Conservation (phyloP, 2,329 filamentous ascomycete species). For the Phialemoniopsis sp. region DNA sequence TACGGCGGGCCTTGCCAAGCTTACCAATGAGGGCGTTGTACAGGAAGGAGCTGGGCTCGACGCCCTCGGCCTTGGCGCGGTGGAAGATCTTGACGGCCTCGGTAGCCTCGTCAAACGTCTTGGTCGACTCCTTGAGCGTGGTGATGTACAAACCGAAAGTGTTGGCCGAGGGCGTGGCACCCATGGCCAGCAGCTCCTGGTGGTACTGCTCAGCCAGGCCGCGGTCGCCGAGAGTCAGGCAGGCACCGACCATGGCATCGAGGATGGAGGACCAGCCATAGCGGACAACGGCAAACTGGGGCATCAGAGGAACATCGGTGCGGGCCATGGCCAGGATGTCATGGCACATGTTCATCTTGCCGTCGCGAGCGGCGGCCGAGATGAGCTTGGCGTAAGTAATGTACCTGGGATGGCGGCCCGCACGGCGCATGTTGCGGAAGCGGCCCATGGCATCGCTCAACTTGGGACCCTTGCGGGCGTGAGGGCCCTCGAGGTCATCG, state of each 20-base stretch:
- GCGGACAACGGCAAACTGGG: conserved; percentile 80
- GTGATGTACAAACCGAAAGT: conserved; percentile 99
- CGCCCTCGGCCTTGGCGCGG: conserved; percentile 86
- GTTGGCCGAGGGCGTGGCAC: conserved; percentile 88
- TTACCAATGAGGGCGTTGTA: conserved; percentile 99
- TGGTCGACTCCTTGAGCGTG: conserved; percentile 94
- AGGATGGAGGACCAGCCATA: conserved; percentile 97
- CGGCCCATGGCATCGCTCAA: conserved; percentile 77
- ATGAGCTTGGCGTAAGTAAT: conserved; percentile 97
- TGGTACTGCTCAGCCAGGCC: conserved; percentile 81
- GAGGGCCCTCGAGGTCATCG: conserved; percentile 79
- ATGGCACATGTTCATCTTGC: conserved; percentile 75
- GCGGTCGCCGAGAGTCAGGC: conserved; percentile 77
- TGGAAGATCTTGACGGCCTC: conserved; percentile 98
- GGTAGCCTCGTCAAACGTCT: conserved; percentile 95
- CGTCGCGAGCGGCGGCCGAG: conserved; percentile 78
- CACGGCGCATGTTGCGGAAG: conserved; percentile 89
- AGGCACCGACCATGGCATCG: conserved; percentile 94
- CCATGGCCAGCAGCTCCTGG: conserved; percentile 86
- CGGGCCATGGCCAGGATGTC: conserved; percentile 89
- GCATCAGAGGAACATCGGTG: conserved; percentile 78
- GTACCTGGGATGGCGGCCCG: conserved; percentile 88
- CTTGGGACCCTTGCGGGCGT: conserved; percentile 67
- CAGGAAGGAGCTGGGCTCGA: conserved; percentile 92
- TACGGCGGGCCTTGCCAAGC: conserved; percentile 93